These are phyloP conservation scores for Lichtheimia ramosa DNA, from an alignment of 371 early-diverging fungal species.

Conservation along the genomic window DNA sequence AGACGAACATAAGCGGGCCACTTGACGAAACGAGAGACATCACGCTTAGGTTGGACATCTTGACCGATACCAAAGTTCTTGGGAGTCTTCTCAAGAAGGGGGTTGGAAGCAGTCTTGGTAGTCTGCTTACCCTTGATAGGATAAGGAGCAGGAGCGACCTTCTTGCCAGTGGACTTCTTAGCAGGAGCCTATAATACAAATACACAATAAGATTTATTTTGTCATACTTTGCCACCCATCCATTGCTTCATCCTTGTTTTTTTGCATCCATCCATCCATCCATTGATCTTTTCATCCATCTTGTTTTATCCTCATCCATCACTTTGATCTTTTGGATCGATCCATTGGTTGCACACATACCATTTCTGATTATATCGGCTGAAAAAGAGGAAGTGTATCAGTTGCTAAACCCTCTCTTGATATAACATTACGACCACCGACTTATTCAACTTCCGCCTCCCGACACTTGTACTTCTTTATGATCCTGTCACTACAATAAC, in stretches of 20 bases:
- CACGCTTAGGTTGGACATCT: constrained; percentile 93
- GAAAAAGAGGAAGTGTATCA: constrained; percentile 7
- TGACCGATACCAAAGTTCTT: constrained; percentile 92
- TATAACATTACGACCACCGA: too few relatives aligned
- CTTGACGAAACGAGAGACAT: constrained; percentile 95
- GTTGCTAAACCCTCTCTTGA: background rate
- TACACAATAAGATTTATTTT: constrained; percentile 2
- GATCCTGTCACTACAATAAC: too few relatives aligned
- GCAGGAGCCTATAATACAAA: constrained; percentile 26
- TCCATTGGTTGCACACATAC: background rate
- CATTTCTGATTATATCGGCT: constrained; percentile 1
- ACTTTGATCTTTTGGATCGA: background rate
- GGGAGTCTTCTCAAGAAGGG: constrained; percentile 90
- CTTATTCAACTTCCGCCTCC: too few relatives aligned
- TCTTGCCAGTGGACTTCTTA: constrained; percentile 75
- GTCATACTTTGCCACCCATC: constrained; percentile 1
- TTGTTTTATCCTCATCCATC: background rate
- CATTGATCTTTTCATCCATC: constrained; percentile 2
- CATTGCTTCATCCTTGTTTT: constrained; percentile 16
- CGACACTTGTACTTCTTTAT: too few relatives aligned
- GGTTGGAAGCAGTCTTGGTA: constrained; percentile 79
- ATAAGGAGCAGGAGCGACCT: constrained; percentile 93
- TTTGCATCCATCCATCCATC: constrained; percentile 16
- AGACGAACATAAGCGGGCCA: constrained; percentile 98
- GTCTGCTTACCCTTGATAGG: constrained; percentile 71